Percentiles rank a stretch among this genome's conserved stretches.
phyloP scores from a whole-genome alignment of 2,329 filamentous ascomycete genomes.

The Elsinoe perseae region DNA sequence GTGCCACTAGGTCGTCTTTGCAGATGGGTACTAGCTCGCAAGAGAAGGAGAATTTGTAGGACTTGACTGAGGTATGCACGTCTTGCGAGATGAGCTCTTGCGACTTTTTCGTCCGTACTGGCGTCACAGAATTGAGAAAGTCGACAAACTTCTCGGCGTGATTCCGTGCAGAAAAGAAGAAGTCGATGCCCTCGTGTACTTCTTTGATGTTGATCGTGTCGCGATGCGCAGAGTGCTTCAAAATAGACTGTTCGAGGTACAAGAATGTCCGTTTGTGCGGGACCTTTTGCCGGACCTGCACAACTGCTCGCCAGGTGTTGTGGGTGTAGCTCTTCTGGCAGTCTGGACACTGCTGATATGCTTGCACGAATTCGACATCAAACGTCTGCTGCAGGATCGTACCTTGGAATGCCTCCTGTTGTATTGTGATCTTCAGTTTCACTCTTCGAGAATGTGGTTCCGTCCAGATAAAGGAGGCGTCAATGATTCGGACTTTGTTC shows the following conservation, averaged over 20 bases:
- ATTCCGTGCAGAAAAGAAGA: conserved; percentile 84
- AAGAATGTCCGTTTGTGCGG: conserved; percentile 84
- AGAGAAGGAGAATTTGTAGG: conserved; percentile 91
- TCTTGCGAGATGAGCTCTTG: conserved; percentile 92
- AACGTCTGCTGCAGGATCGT: conserved; percentile 84
- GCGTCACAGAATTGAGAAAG: conserved; percentile 74
- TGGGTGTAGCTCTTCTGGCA: conserved; percentile 94
- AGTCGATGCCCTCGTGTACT: conserved; percentile 89
- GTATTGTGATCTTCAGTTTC: conserved; percentile 92
- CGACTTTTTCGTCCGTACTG: conserved; percentile 72
- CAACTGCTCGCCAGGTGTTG: conserved; percentile 87
- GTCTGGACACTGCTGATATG: conserved; percentile 88
- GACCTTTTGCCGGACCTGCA: conserved; percentile 95
- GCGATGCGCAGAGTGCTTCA: conserved; percentile 84
- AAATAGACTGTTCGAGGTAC: conserved; percentile 84
- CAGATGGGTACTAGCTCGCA: conserved; percentile 88
- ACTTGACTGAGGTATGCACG: conserved; percentile 79
- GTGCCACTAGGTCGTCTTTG: conserved; percentile 91
- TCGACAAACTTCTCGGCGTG: conserved; percentile 89
- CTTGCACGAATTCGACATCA: conserved; percentile 86
- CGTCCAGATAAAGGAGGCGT: conserved; percentile 96
- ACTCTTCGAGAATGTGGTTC: conserved; percentile 90
- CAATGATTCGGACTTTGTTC: conserved; percentile 85
- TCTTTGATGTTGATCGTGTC: conserved; percentile 99
- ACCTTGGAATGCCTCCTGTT: conserved; percentile 59